These are phyloP conservation scores for Letharia lupina DNA, from an alignment of 495 filamentous ascomycete genomes.

Conservation along the genomic window DNA sequence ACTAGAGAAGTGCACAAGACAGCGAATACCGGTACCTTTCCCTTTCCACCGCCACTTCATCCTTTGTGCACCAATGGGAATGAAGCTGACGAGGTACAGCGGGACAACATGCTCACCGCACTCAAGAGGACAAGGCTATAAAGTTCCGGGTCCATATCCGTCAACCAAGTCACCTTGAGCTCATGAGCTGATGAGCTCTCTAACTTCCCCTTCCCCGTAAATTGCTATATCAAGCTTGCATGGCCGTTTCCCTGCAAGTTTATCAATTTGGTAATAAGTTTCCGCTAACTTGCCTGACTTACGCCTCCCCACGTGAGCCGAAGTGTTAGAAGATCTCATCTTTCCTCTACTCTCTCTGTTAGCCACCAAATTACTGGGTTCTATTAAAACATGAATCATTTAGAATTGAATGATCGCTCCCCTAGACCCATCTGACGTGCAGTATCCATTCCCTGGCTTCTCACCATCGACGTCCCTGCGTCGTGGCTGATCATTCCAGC, in stretches of 20 bases:
- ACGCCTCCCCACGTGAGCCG: constrained; percentile 13
- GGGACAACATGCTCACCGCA: not conserved
- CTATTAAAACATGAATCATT: constrained; percentile 1
- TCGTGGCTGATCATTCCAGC: constrained; percentile 8
- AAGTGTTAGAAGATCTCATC: constrained; percentile 6
- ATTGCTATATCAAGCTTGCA: constrained; percentile 1
- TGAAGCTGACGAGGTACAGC: not conserved
- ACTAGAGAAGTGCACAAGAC: not conserved
- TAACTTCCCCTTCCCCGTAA: not conserved
- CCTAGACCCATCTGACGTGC: constrained; percentile 12
- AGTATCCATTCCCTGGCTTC: constrained; percentile 9
- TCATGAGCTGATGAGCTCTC: not conserved
- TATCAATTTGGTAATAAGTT: not conserved
- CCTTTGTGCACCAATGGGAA: not conserved
- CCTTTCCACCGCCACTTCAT: not conserved
- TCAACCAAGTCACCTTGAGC: not conserved
- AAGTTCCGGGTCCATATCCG: not conserved
- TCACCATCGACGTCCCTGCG: not conserved
- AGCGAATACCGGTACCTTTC: not conserved
- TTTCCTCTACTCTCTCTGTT: constrained; percentile 4
- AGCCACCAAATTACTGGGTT: constrained; percentile 8
- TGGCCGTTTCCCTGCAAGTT: constrained; percentile 5
- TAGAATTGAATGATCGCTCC: not conserved
- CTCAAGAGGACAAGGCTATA: not conserved
- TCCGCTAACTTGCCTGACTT: constrained; percentile 1